Percentiles rank a stretch among this genome's conserved stretches.
These are phyloP conservation scores for Botrytis paeoniae DNA, from an alignment of 2,329 filamentous ascomycete species.

Conservation along the genomic window DNA sequence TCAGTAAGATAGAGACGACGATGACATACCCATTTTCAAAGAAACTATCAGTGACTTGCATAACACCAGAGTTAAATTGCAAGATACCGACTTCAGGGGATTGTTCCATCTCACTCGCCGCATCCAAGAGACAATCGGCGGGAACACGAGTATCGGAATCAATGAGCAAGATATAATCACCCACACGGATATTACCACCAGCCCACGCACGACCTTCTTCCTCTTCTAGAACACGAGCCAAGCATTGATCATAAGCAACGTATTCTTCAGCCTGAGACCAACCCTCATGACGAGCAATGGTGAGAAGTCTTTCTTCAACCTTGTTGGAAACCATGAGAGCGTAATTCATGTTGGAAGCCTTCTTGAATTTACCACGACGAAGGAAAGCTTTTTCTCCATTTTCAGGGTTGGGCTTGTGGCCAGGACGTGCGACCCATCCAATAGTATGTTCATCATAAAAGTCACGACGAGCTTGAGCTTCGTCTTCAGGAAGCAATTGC, in stretches of 20 bases:
- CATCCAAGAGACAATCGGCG: slow-evolving; percentile 72
- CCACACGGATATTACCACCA: slow-evolving; percentile 80
- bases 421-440: slow-evolving; percentile 58
- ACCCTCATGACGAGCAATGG: slow-evolving; percentile 31
- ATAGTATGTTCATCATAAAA: slow-evolving; percentile 69
- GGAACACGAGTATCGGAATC: slow-evolving; percentile 80
- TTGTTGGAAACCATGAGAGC: slow-evolving; percentile 42
- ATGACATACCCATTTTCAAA: slow-evolving; percentile 56
- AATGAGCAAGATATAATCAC: slow-evolving; percentile 77
- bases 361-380: slow-evolving; percentile 52
- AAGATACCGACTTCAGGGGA: slow-evolving; percentile 76
- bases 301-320: slow-evolving; percentile 16
- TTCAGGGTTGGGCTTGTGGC: slow-evolving; percentile 14
- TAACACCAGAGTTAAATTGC: slow-evolving; percentile 74
- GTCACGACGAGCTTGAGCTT: slow-evolving; percentile 60
- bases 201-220: slow-evolving; percentile 71
- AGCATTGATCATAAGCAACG: slow-evolving; percentile 60
- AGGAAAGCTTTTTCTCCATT: slow-evolving; percentile 41
- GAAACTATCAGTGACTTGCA: slow-evolving; percentile 73
- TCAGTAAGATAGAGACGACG: not conserved
- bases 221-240: slow-evolving; percentile 62
- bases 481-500: slow-evolving; percentile 62
- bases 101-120: slow-evolving; percentile 78
- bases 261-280: slow-evolving; percentile 71
- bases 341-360: slow-evolving; percentile 52